These are phyloP conservation scores for Globisporangium heterothallicum DNA, from an alignment of 352 stramenopile species.

Conservation along the genomic window DNA sequence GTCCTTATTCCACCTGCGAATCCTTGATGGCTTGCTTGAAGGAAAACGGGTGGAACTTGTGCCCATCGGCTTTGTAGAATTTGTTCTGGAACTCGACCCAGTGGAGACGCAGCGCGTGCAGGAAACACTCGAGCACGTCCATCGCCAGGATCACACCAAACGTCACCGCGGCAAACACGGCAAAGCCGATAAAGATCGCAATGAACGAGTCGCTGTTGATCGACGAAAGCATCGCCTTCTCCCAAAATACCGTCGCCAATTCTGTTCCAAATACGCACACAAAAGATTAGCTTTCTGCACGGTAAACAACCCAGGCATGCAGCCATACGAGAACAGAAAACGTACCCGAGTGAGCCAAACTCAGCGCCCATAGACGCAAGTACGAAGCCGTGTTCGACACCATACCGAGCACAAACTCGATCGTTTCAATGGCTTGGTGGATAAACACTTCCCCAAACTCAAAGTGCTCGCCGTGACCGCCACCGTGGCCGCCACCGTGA, in stretches of 20 bases:
- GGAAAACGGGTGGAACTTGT: conserved; percentile 95
- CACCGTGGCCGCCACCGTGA: conserved; percentile 29
- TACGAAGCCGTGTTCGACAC: conserved; percentile 99
- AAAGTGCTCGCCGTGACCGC: conserved; percentile 79
- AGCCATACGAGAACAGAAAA: background rate
- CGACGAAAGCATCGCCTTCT: conserved; percentile 97
- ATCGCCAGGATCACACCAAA: conserved; percentile 98
- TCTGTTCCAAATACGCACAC: conserved; percentile 27
- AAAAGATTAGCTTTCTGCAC: conserved; percentile 30
- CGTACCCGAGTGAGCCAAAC: conserved; percentile 94
- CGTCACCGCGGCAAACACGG: conserved; percentile 91
- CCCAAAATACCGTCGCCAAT: conserved; percentile 94
- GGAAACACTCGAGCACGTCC: conserved; percentile 99
- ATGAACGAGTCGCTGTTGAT: conserved; percentile 97
- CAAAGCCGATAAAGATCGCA: conserved; percentile 94
- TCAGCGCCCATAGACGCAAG: conserved; percentile 98
- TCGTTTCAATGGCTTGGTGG: conserved; percentile 99
- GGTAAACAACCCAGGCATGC: background rate
- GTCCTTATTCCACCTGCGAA: conserved; percentile 36
- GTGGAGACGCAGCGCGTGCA: conserved; percentile 98
- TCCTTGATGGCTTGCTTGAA: conserved; percentile 87
- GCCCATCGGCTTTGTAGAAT: conserved; percentile 97
- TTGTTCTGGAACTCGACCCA: conserved; percentile 99
- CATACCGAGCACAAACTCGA: conserved; percentile 99
- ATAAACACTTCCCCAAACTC: conserved; percentile 97